These are phyloP conservation scores for Microbotryomycetes sp. DNA, from an alignment of 1,284 basidiomycete species.

Conservation along the genomic window DNA sequence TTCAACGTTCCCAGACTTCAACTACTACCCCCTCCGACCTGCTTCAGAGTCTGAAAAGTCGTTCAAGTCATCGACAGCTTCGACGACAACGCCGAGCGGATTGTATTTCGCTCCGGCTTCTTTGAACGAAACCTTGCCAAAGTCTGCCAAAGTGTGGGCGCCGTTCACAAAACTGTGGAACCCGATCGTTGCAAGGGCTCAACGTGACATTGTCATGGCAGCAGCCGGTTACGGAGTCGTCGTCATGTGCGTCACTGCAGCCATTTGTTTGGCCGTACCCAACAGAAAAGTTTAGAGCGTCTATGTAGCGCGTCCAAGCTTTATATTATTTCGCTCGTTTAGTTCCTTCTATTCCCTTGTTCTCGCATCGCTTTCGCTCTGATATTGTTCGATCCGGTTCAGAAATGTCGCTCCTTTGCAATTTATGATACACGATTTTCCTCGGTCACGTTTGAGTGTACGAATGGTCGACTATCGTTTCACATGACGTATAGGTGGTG, in stretches of 20 bases:
- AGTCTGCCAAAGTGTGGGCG: constrained; percentile 11
- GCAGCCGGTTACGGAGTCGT: constrained; percentile 14
- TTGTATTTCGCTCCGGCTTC: constrained; percentile 22
- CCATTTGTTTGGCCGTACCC: constrained; percentile 20
- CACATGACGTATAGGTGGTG: too few species aligned
- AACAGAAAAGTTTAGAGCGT: constrained; percentile 3
- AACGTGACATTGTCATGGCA: constrained; percentile 17
- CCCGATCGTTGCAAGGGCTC: constrained; percentile 17
- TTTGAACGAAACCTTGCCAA: constrained; percentile 2
- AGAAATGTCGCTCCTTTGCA: too few species aligned
- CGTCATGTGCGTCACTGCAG: constrained; percentile 11
- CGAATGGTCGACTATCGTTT: too few species aligned
- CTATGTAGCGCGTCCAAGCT: too few species aligned
- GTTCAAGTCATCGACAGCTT: neutral
- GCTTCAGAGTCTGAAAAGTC: constrained; percentile 6
- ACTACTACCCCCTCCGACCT: constrained; percentile 17
- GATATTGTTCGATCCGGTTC: too few species aligned
- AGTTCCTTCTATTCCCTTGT: too few species aligned
- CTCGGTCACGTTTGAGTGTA: too few species aligned
- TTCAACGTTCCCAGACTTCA: constrained; percentile 16
- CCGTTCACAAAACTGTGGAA: constrained; percentile 17
- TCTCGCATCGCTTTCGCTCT: too few species aligned
- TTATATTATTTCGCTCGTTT: too few species aligned
- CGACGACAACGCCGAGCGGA: constrained; percentile 16
- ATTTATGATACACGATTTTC: too few species aligned